These are phyloP conservation scores for Vinca minor DNA, from an alignment of 257 asterid genomes.

Conservation along the genomic window DNA sequence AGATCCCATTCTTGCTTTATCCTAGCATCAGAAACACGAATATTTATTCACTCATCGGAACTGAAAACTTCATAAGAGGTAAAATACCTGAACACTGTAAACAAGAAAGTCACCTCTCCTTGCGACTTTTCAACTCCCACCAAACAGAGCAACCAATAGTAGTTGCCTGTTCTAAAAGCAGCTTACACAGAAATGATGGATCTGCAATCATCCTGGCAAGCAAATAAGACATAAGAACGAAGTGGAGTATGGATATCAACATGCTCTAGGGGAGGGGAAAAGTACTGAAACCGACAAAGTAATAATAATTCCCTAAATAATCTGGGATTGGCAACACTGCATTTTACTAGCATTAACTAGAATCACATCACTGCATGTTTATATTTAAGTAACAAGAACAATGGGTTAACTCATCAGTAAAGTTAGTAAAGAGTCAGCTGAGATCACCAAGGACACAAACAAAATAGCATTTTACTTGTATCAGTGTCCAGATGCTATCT, in stretches of 20 bases:
- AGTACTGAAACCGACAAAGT: too few species aligned
- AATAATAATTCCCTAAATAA: too few species aligned
- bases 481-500: too few species aligned
- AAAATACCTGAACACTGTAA: not conserved
- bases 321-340: too few species aligned
- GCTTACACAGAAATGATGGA: slow-evolving; percentile 74
- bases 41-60: slow-evolving; percentile 9
- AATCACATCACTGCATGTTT: too few species aligned
- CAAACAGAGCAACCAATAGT: slow-evolving; percentile 88
- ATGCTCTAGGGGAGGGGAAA: not conserved
- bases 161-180: slow-evolving; percentile 82
- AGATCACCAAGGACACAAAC: too few species aligned
- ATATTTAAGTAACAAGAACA: too few species aligned
- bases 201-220: slow-evolving; percentile 91
- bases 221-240: slow-evolving; percentile 11
- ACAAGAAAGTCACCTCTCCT: slow-evolving; percentile 68
- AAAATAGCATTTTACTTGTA: too few species aligned
- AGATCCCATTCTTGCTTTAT: slow-evolving; percentile 98
- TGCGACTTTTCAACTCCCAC: slow-evolving; percentile 92
- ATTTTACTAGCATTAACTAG: not conserved
- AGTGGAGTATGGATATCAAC: slow-evolving; percentile 5
- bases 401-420: too few species aligned
- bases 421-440: too few species aligned
- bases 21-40: slow-evolving; percentile 34
- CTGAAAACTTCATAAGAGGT: slow-evolving; percentile 1